phyloP scores from a whole-genome alignment of 202 grass and related monocot species.

The Digitaria exilis region DNA sequence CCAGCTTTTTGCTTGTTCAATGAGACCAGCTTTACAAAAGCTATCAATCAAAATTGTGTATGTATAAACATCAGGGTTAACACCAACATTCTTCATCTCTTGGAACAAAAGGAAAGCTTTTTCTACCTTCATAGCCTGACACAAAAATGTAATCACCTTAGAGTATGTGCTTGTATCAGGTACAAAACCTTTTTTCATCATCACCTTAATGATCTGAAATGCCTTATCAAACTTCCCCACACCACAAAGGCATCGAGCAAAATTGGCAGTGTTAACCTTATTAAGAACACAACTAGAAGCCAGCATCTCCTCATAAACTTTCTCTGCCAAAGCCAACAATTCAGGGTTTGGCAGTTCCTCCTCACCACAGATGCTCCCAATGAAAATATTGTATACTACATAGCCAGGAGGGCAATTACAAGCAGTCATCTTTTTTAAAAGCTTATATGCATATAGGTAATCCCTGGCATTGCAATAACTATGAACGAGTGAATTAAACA shows the following conservation, averaged over 20 bases:
- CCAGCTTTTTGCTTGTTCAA: slow-evolving; percentile 71
- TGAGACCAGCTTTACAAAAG: slow-evolving; percentile 93
- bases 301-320: slow-evolving; percentile 88
- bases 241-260: slow-evolving; percentile 76
- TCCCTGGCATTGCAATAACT: slow-evolving; percentile 70
- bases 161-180: slow-evolving; percentile 84
- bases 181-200: slow-evolving; percentile 92
- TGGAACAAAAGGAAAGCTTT: slow-evolving; percentile 83
- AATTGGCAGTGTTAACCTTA: slow-evolving; percentile 89
- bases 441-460: slow-evolving; percentile 89
- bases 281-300: slow-evolving; percentile 75
- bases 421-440: slow-evolving; percentile 73
- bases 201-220: slow-evolving; percentile 82
- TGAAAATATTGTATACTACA: slow-evolving; percentile 88
- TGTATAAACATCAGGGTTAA: slow-evolving; percentile 88
- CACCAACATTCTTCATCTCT: slow-evolving; percentile 82
- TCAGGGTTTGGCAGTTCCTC: slow-evolving; percentile 52
- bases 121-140: slow-evolving; percentile 74
- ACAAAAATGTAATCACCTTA: slow-evolving; percentile 81
- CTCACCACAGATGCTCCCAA: slow-evolving; percentile 86
- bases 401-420: slow-evolving; percentile 80
- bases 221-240: slow-evolving; percentile 86
- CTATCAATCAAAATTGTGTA: slow-evolving; percentile 95
- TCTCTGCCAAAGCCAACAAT: slow-evolving; percentile 75
- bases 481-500: slow-evolving; percentile 95